Base-by-base conservation (phyloP, 2,329 filamentous ascomycete species). In the Trichophyton benhamiae region DNA sequence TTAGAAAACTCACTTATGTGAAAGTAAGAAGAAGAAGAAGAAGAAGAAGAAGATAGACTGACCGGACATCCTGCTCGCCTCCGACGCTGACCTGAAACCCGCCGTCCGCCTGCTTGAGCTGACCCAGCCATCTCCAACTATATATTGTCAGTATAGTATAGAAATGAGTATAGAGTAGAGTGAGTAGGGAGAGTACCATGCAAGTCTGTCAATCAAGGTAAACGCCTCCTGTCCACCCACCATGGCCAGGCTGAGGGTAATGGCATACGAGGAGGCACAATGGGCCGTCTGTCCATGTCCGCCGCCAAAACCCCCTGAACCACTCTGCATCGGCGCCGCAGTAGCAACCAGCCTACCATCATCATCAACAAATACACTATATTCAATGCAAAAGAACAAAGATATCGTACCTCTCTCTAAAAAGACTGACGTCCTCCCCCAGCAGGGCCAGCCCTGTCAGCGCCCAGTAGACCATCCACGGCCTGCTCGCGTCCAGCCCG, bases 401-500 rank as follows among this genome's bases (percentile, higher is more conserved):
- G 20, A 20, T 20, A 20, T 20, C 25, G 1, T 30, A 44, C 41
- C 41, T 44, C 6, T 5, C 7, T 6, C 41, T n/a, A 15, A 44
- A 44, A 5, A 17, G 1, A 17, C 4, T n/a, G 41, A 83, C 74
- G 71, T 96, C 89, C 70, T 91, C 84, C 57, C 89, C 91, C 58
- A 99, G 77, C 38, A 91, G 79, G 27, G 82, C 79, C 65, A 99
- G 78, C 1, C 83, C 90, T 38, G 86, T 83, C 60, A 97, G 78
- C 60, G 83, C 88, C 94, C 94, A 99, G 77, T 96, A 97, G 65
- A 96, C 81, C 69, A 96, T 83, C 94, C 94, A 99, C 8, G 94
- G 91, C 61, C 92, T 81, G 71, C 88, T 91, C 36, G 94, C 87
- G 78, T 99, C 94, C 66, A 91, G 83, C 57, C 80, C 81, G 59